Base-by-base conservation (phyloP, 2,329 filamentous ascomycete genomes). In the Calonectria pauciramosa region DNA sequence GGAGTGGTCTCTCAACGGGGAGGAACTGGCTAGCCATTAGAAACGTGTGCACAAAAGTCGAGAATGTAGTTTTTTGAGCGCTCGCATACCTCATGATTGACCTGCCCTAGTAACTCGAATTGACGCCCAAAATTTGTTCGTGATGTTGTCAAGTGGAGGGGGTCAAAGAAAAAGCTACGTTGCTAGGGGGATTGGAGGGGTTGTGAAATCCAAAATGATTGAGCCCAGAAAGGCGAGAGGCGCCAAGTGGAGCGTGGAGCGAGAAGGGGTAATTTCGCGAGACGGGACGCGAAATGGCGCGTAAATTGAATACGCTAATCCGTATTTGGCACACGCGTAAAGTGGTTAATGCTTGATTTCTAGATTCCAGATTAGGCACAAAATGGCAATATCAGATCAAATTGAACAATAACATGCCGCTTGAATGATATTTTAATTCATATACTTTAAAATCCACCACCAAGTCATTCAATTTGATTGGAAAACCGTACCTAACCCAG, bases 1-100 rank as follows among this genome's bases (percentile, higher is more conserved):
- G 89, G 94, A 94, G 86, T 93, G 95, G 80, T 93, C 90, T 85
- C 94, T 93, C 75, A 97, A 90, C 84, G 96, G 96, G 84, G 95
- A 97, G 85, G 95, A 97, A 89, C 95, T 97, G 83, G 83, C 30
- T 64, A 56, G 6, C 16, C 28, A 77, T 81, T 51, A 79, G 79
- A 51, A 20, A 26, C 4, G 38, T 9, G 20, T 47, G 8, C 8
- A 10, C 20, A 32, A 56, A 23, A 32, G 67, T 30, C 41, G 56
- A 54, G 63, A 54, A 60, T 32, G 18, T 23, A 7, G 11, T 52
- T 32, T 28, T 16, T 28, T 41, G 18, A 16, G n/a, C 13, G 16
- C 13, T n/a, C 18, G 23, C 71, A 68, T 47, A 77, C 76, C 74
- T 76, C 76, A 77, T 77, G 68, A 72, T 73, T 72, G 41, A 26